These are phyloP conservation scores for Aureoboletus auriporus DNA, from an alignment of 768 basidiomycete species.

Conservation along the genomic window DNA sequence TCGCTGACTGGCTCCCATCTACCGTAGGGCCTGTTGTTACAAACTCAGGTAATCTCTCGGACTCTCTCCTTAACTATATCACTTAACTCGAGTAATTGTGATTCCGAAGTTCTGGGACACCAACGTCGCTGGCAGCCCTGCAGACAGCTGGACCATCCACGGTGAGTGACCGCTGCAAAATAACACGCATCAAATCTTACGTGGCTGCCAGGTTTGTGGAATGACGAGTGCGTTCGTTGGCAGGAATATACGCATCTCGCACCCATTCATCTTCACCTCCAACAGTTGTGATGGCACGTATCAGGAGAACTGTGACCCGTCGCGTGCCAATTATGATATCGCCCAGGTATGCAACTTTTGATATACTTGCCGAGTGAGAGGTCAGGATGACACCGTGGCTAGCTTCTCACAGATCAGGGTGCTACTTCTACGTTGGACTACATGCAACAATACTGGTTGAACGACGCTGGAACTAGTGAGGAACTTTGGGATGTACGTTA, in stretches of 20 bases:
- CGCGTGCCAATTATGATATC: slow-evolving; percentile 43
- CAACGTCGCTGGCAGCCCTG: slow-evolving; percentile 56
- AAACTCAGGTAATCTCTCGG: slow-evolving; percentile 41
- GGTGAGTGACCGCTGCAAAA: slow-evolving; percentile 38
- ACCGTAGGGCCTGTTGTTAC: slow-evolving; percentile 54
- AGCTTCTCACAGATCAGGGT: slow-evolving; percentile 58
- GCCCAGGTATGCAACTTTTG: slow-evolving; percentile 27
- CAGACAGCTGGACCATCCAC: slow-evolving; percentile 70
- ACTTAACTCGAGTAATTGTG: background rate
- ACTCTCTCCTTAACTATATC: background rate
- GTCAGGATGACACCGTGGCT: background rate
- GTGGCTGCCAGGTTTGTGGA: slow-evolving; percentile 53
- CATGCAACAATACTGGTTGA: slow-evolving; percentile 63
- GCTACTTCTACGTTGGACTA: slow-evolving; percentile 55
- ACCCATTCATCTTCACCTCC: background rate
- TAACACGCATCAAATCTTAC: background rate
- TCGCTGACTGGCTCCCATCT: background rate
- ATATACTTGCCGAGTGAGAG: background rate
- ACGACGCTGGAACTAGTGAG: slow-evolving; percentile 55
- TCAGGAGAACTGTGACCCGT: slow-evolving; percentile 34
- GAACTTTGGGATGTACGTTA: slow-evolving; percentile 62
- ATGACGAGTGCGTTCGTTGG: slow-evolving; percentile 45
- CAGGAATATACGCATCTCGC: background rate
- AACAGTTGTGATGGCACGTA: slow-evolving; percentile 52
- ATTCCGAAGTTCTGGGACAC: slow-evolving; percentile 67